A percentile compares a stretch with the other conserved stretches of the same genome.
phyloP scores from a whole-genome alignment of 352 stramenopile genomes.

The Pythium sp. region DNA sequence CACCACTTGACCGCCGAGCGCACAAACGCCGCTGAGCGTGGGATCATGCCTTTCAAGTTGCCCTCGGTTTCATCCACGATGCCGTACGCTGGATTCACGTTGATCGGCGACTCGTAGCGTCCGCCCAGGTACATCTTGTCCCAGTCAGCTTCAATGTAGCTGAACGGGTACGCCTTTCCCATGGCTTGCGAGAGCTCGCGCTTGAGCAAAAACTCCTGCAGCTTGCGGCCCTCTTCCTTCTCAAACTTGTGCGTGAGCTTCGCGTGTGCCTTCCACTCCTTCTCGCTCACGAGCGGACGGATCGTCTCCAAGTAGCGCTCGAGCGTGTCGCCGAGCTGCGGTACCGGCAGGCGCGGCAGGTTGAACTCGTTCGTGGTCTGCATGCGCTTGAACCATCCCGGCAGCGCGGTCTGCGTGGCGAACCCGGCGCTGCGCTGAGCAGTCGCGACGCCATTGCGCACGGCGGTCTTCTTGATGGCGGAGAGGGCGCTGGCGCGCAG shows the following conservation, averaged over 20 bases:
- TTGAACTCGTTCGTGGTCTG: constrained; percentile 77
- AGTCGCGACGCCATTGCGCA: background rate
- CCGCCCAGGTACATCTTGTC: constrained; percentile 90
- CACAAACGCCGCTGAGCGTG: constrained; percentile 75
- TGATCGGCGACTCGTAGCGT: constrained; percentile 88
- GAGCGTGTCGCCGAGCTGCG: constrained; percentile 87
- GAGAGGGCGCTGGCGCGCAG: background rate
- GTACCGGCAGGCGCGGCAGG: constrained; percentile 82
- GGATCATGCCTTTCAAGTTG: constrained; percentile 64
- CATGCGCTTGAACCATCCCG: constrained; percentile 76
- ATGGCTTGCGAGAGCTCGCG: constrained; percentile 71
- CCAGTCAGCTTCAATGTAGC: constrained; percentile 93
- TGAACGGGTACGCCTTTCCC: constrained; percentile 88
- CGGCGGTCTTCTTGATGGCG: background rate
- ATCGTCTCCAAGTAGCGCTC: constrained; percentile 81
- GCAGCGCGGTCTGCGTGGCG: constrained; percentile 25
- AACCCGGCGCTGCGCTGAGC: constrained; percentile 12
- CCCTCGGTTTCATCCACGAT: constrained; percentile 78
- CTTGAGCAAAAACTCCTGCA: constrained; percentile 66
- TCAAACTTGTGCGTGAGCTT: constrained; percentile 61
- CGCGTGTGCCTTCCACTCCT: constrained; percentile 69
- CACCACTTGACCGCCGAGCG: constrained; percentile 87
- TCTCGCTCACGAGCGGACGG: constrained; percentile 64
- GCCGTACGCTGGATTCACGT: constrained; percentile 89
- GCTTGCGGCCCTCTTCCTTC: constrained; percentile 39